These are phyloP conservation scores for Cyathus striatus DNA, from an alignment of 768 basidiomycete genomes.

Conservation along the genomic window DNA sequence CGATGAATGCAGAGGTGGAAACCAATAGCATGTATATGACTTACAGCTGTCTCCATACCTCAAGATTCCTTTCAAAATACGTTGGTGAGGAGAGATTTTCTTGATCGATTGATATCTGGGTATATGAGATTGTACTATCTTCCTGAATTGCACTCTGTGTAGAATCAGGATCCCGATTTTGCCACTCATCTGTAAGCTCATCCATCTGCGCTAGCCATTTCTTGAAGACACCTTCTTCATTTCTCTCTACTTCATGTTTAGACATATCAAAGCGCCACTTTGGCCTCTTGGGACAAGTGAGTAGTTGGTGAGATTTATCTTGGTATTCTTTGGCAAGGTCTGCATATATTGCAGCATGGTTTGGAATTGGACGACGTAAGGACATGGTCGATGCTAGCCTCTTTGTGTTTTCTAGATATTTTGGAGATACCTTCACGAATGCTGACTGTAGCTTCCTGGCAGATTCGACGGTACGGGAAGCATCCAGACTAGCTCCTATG, in stretches of 20 bases:
- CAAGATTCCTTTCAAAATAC: constrained; percentile 85
- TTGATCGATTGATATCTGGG: constrained; percentile 33
- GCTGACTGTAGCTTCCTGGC: constrained; percentile 61
- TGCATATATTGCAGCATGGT: constrained; percentile 30
- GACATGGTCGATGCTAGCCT: constrained; percentile 45
- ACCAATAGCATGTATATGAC: constrained; percentile 18
- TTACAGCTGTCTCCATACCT: constrained; percentile 93
- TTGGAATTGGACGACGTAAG: constrained; percentile 53
- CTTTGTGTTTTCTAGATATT: constrained; percentile 59
- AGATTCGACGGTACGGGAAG: constrained; percentile 25
- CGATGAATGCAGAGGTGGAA: constrained; percentile 7
- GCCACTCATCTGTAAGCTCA: constrained; percentile 48
- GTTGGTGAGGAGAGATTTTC: constrained; percentile 68
- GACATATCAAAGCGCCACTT: constrained; percentile 86
- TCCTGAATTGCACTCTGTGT: constrained; percentile 5
- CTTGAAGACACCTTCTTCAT: constrained; percentile 80
- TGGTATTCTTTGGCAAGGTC: constrained; percentile 9
- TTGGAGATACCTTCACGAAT: constrained; percentile 56
- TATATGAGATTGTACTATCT: constrained; percentile 7
- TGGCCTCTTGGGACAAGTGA: constrained; percentile 65
- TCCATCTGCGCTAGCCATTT: constrained; percentile 77
- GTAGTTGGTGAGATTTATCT: constrained; percentile 10
- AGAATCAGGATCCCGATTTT: constrained; percentile 17
- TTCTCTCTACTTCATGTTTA: constrained; percentile 85
- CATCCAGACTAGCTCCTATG: constrained; percentile 15